Percentiles rank a stretch among this genome's conserved stretches.
Conservation (phyloP, 1,284 basidiomycete species). For the Trichosporon inkin region DNA sequence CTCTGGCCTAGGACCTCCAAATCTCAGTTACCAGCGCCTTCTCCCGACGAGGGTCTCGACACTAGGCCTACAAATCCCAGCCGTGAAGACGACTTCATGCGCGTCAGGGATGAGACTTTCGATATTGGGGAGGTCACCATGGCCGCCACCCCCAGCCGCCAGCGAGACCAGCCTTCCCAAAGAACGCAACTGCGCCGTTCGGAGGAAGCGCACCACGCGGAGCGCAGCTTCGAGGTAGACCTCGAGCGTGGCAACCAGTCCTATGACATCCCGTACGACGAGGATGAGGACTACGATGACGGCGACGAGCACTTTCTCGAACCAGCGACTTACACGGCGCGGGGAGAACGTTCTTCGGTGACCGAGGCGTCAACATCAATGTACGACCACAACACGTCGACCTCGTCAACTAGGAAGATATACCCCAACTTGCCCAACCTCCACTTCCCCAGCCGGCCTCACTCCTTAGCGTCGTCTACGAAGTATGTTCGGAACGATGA, state of each 20-base stretch:
- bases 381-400: neutral
- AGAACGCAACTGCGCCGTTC: neutral
- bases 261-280: conserved; percentile 1
- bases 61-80: neutral
- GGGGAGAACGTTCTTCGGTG: conserved; percentile 3
- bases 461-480: neutral
- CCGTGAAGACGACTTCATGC: neutral
- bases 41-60: too few relatives aligned
- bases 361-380: conserved; percentile 5
- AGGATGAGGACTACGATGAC: neutral
- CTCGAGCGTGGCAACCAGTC: neutral
- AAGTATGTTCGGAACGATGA: neutral
- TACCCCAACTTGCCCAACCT: neutral
- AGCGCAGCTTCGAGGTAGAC: neutral
- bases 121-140: conserved; percentile 14
- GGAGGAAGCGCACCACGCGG: neutral
- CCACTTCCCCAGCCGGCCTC: neutral
- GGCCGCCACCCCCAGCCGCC: conserved; percentile 16
- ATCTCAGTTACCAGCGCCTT: neutral
- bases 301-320: neutral
- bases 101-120: conserved; percentile 12
- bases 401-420: neutral
- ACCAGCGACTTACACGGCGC: neutral
- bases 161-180: neutral
- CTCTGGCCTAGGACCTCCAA: neutral